A percentile compares a stretch with the other conserved stretches of the same genome.
Evolutionary conservation across 2,329 filamentous ascomycete species (phyloP).

Genomic region (Helotiales sp.): DNA sequence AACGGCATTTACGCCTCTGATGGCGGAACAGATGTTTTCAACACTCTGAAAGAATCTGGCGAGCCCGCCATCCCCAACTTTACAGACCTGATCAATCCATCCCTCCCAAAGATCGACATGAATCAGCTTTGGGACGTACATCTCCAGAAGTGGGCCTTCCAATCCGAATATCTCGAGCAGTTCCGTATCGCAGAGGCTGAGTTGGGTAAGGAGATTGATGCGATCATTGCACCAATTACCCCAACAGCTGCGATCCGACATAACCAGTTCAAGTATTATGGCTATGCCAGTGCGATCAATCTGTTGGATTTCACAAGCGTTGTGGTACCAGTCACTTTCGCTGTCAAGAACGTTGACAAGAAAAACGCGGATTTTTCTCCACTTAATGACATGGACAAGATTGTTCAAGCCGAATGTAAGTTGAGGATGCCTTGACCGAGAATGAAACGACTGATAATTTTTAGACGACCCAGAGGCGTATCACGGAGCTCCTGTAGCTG

Average conservation of each 20-base stretch:
- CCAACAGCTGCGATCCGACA: slow-evolving; percentile 43
- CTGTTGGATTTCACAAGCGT: slow-evolving; percentile 45
- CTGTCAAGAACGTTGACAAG: slow-evolving; percentile 47
- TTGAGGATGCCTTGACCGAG: not conserved
- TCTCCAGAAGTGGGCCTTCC: slow-evolving; percentile 38
- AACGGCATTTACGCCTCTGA: slow-evolving; percentile 38
- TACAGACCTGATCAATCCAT: slow-evolving; percentile 31
- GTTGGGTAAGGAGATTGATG: slow-evolving; percentile 42
- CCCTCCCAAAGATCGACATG: slow-evolving; percentile 32
- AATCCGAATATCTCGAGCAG: slow-evolving; percentile 44
- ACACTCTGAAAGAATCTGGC: slow-evolving; percentile 34
- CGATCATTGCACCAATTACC: slow-evolving; percentile 42
- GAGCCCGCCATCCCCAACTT: slow-evolving; percentile 48
- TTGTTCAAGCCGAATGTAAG: slow-evolving; percentile 39
- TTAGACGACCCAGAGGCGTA: slow-evolving; percentile 38
- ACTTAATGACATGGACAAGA: slow-evolving; percentile 34
- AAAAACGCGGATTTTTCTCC: slow-evolving; percentile 31
- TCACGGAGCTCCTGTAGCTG: slow-evolving; percentile 38
- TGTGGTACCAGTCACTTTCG: slow-evolving; percentile 50
- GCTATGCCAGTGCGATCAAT: slow-evolving; percentile 37
- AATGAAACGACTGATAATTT: slow-evolving; percentile 29
- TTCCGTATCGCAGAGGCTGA: slow-evolving; percentile 39
- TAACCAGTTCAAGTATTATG: slow-evolving; percentile 36
- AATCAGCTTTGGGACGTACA: slow-evolving; percentile 36
- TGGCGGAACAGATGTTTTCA: slow-evolving; percentile 36